Conservation (phyloP, 139 green algal genomes). For the Tetradesmus obliquus region DNA sequence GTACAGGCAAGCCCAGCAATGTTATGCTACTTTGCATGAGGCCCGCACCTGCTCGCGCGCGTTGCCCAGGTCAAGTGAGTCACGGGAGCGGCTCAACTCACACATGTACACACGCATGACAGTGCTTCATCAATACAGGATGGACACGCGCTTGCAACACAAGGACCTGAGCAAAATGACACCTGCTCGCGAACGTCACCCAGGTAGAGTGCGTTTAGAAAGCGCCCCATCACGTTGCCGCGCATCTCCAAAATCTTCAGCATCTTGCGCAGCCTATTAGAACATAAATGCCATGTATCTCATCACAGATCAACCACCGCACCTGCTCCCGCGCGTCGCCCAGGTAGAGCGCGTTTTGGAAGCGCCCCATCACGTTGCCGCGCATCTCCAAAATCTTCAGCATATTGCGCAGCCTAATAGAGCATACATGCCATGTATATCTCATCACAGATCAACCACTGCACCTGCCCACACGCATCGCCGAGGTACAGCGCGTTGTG, state of each 20-base stretch:
- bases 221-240: constrained; percentile 92
- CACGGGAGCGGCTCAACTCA: not conserved
- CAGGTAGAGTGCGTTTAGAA: constrained; percentile 99
- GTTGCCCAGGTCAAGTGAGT: not conserved
- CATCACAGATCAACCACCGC: too few relatives aligned
- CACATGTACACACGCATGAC: too few relatives aligned
- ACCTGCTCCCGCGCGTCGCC: too few relatives aligned
- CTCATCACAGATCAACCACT: not conserved
- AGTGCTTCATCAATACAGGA: too few relatives aligned
- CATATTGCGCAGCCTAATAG: constrained; percentile 60
- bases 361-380: constrained; percentile 63
- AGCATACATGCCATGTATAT: not conserved
- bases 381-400: constrained; percentile 98
- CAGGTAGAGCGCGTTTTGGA: not conserved
- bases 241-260: constrained; percentile 98
- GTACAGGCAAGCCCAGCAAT: too few relatives aligned
- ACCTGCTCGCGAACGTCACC: constrained; percentile 90
- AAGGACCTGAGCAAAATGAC: not conserved
- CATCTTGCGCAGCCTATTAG: constrained; percentile 93
- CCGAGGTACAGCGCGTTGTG: constrained; percentile 98
- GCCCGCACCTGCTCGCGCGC: too few relatives aligned
- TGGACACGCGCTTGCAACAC: too few relatives aligned
- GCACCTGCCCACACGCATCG: constrained; percentile 85
- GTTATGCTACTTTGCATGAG: too few relatives aligned
- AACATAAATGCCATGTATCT: not conserved